Evolutionary conservation across 345 rosid genomes (phyloP).

Genomic region (Melaleuca quinquenervia): DNA sequence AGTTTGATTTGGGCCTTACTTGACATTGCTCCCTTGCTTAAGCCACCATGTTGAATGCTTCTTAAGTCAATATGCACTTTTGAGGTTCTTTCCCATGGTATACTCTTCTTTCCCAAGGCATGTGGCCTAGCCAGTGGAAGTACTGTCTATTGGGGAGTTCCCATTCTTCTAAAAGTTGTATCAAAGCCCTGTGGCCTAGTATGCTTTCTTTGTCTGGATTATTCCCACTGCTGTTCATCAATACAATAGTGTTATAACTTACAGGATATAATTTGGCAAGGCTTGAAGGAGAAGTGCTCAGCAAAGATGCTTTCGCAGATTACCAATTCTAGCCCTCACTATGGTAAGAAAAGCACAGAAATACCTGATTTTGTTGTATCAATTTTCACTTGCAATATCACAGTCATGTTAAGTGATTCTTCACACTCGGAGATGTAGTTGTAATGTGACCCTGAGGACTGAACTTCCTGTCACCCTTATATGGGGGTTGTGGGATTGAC

Average conservation of each 20-base stretch:
- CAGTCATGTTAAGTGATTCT: not conserved
- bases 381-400: not conserved
- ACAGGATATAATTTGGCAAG: conserved; percentile 61
- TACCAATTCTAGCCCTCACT: conserved; percentile 34
- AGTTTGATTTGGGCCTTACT: not conserved
- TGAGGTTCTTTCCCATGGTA: not conserved
- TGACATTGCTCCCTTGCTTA: not conserved
- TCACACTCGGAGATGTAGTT: not conserved
- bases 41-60: not conserved
- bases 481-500: not conserved
- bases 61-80: not conserved
- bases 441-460: not conserved
- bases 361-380: not conserved
- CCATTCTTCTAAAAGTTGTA: not conserved
- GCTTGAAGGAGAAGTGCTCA: conserved; percentile 45
- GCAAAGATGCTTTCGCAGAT: conserved; percentile 54
- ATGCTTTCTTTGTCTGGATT: not conserved
- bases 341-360: conserved; percentile 30
- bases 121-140: not conserved
- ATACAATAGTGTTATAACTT: not conserved
- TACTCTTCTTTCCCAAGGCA: not conserved
- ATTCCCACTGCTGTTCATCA: not conserved
- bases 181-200: not conserved
- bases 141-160: not conserved
- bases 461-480: not conserved